Base-by-base conservation (phyloP, 495 filamentous ascomycete genomes). In the Cryomyces antarcticus region DNA sequence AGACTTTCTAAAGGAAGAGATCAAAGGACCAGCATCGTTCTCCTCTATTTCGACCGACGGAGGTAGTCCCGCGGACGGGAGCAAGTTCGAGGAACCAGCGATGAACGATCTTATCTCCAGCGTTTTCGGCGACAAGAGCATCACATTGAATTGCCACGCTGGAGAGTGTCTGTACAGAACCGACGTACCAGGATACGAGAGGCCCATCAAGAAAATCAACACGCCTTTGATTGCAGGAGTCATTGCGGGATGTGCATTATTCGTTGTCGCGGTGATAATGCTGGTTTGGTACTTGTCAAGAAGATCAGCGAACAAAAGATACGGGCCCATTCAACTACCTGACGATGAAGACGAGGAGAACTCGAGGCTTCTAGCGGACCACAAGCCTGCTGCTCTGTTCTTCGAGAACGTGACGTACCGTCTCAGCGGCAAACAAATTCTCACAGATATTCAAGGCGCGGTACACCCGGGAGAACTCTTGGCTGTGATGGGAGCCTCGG, bases 401-500 rank as follows among this genome's bases (percentile, higher is more conserved):
- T 97, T 93, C 57, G 74, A 88, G 34, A 80, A 92, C 48, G 81
- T 96, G 0, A 78, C 77, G 0, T 97, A 97, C 52, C 65, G 70
- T 28, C 62, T 97, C 5, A 89, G 88, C 53, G 83, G 82, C 6
- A 94, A 82, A 60, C 66, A 82, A 46, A 94, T 99, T 44, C 68
- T 99, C 0, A 70, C 71, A 5, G 75, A 70, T 30, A 76, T 99
- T 34, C 77, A 74, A 46, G 89, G 89, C 37, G 77, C 81, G 30
- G 86, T 88, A 9, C 76, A 80, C 49, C 81, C 87, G 1, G 89
- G 89, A 0, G 82, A 96, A 51, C 70, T 99, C 6, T 82, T 89
- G 52, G 89, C 89, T 24, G 94, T 99, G 56, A 96, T 99, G 88
- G 89, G 89, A 34, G 86, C 89, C 7, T 96, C 92, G 4, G 89